Base-by-base conservation (phyloP, 129 eudicot species). In the Smallanthus sonchifolius region DNA sequence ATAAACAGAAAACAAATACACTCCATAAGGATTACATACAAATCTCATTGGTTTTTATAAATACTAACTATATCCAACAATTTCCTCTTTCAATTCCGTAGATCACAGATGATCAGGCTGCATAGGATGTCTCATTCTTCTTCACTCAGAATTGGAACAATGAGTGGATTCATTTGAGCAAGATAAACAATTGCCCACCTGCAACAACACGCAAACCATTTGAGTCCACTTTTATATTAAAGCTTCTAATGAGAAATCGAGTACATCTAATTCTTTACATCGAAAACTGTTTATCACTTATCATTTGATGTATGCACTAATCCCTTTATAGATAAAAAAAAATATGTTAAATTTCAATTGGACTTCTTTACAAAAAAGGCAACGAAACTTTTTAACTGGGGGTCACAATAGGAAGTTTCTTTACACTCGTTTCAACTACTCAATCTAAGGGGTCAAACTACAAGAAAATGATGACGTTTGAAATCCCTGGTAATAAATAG, bases 91-190 rank as follows among this genome's bases (percentile, higher is more conserved):
- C 7, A 51, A 51, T 9, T 57, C 43, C 43, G 20, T 52, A 49
- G 17, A 70, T 48, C 7, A 70, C 48, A 49, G 34, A 69, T 49
- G 64, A 17, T 51, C 65, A 17, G 54, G 66, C 28, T 60, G 47
- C 30, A 48, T 69, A 17, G 39, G 65, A 59, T 6, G 38, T 15
- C 65, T 80, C 79, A 85, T 77, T 88, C 90, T 56, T 75, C 80
- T 82, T 56, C 63, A 56, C 63, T 56, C 36, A 56, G 63, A 56
- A 59, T 59, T 30, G 65, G 65, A 30, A 59, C 65, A 30, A 59
- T 59, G 65, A 59, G 65, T 59, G 65, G 65, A 59, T 59, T 59
- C 97, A 91, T 68, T 81, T 91, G 97, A 61, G 92, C 65, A 59
- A 59, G 65, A 59, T 59, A 59, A 59, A 59, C 65, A 59, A 59